These are phyloP conservation scores for Leccinum pachyderme DNA, from an alignment of 1,284 basidiomycete species.

Conservation along the genomic window DNA sequence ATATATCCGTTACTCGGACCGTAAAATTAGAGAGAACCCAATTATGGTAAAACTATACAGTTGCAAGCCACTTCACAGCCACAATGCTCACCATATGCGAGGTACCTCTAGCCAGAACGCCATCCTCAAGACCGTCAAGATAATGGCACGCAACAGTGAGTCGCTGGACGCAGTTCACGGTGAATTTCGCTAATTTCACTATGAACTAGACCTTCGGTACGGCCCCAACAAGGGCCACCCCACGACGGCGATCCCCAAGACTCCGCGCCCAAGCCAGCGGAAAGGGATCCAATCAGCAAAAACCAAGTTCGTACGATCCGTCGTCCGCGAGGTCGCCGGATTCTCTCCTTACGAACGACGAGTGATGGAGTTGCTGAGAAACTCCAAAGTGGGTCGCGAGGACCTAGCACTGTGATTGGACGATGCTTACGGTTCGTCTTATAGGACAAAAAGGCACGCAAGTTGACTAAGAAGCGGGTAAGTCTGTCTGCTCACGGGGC, in stretches of 20 bases:
- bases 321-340: conserved; percentile 94
- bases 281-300: conserved; percentile 88
- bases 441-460: conserved; percentile 97
- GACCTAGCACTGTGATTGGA: not conserved
- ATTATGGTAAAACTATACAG: conserved; percentile 44
- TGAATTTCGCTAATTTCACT: conserved; percentile 6
- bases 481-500: conserved; percentile 44
- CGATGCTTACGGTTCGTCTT: conserved; percentile 1
- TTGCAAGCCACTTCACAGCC: conserved; percentile 34
- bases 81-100: conserved; percentile 18
- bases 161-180: conserved; percentile 8
- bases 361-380: conserved; percentile 98
- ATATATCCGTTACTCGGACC: conserved; percentile 1
- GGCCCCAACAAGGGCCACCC: conserved; percentile 94
- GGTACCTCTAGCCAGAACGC: conserved; percentile 32
- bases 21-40: not conserved
- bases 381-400: conserved; percentile 80
- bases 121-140: conserved; percentile 58
- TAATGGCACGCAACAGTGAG: conserved; percentile 73
- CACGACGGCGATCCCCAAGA: conserved; percentile 84
- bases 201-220: conserved; percentile 74
- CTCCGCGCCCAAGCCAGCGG: conserved; percentile 82
- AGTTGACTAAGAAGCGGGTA: conserved; percentile 97
- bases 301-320: conserved; percentile 88
- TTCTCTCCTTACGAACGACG: conserved; percentile 99